A percentile compares a stretch with the other conserved stretches of the same genome.
phyloP scores from a whole-genome alignment of 352 stramenopile genomes.

The Pythium plurisporium region DNA sequence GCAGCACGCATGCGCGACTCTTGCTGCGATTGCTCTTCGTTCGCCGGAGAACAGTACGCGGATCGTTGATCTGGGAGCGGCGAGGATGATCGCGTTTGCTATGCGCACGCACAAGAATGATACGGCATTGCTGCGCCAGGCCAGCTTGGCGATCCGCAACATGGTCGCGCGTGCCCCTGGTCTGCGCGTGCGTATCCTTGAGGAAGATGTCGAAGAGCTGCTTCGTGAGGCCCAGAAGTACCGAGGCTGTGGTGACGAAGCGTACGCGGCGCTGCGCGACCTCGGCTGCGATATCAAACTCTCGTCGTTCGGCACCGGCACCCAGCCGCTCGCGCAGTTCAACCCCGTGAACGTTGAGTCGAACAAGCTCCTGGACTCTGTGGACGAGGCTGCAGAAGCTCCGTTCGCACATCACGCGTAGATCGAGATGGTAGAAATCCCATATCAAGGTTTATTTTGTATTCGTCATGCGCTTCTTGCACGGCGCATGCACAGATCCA shows the following conservation, averaged over 20 bases:
- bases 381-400: conserved; percentile 49
- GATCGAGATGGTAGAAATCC: too few species aligned
- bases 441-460: conserved; percentile 7
- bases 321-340: conserved; percentile 40
- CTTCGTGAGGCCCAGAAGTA: conserved; percentile 58
- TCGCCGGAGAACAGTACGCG: conserved; percentile 55
- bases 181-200: conserved; percentile 50
- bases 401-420: conserved; percentile 35
- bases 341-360: conserved; percentile 66
- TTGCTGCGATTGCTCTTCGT: conserved; percentile 65
- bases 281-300: conserved; percentile 68
- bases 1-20: conserved; percentile 66
- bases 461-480: neutral
- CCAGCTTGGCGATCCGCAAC: conserved; percentile 76
- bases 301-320: conserved; percentile 43
- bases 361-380: conserved; percentile 41
- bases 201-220: conserved; percentile 61
- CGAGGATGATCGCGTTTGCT: conserved; percentile 41
- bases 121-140: conserved; percentile 55
- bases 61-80: conserved; percentile 48
- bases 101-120: conserved; percentile 49
- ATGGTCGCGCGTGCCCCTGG: conserved; percentile 63
- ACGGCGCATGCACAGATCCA: neutral
- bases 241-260: conserved; percentile 69
- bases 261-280: conserved; percentile 71